Conservation (phyloP, 202 grass and related monocot genomes). For the Dendrocalamus latiflorus region DNA sequence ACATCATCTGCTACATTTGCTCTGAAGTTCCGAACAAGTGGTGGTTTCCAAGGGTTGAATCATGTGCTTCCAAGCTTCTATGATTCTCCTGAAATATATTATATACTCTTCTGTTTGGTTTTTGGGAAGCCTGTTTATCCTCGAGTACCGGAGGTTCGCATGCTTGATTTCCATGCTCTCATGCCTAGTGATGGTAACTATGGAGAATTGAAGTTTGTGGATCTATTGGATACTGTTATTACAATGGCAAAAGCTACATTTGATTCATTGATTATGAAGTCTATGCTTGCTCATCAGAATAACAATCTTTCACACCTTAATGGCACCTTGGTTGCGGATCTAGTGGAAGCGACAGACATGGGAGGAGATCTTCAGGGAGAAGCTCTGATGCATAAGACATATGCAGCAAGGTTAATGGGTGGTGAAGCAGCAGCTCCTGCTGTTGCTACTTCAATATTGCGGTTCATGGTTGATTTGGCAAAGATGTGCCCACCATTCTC, state of each 20-base stretch:
- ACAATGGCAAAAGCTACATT: slow-evolving; percentile 94
- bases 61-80: slow-evolving; percentile 88
- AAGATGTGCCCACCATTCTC: slow-evolving; percentile 91
- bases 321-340: slow-evolving; percentile 75
- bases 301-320: slow-evolving; percentile 84
- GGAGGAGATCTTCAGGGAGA: slow-evolving; percentile 92
- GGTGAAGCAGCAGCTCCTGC: slow-evolving; percentile 90
- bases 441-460: slow-evolving; percentile 84
- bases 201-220: slow-evolving; percentile 90
- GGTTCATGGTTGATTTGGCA: slow-evolving; percentile 96
- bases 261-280: slow-evolving; percentile 78
- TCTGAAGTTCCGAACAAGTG: slow-evolving; percentile 71
- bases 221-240: slow-evolving; percentile 88
- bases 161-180: slow-evolving; percentile 97
- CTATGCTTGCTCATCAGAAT: slow-evolving; percentile 97
- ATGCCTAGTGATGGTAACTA: slow-evolving; percentile 97
- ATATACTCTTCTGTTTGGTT: slow-evolving; percentile 96
- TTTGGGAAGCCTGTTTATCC: slow-evolving; percentile 96
- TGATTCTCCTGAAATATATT: slow-evolving; percentile 99
- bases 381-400: slow-evolving; percentile 98
- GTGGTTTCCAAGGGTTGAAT: slow-evolving; percentile 81
- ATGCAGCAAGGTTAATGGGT: slow-evolving; percentile 95
- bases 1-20: slow-evolving; percentile 81
- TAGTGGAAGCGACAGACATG: slow-evolving; percentile 75
- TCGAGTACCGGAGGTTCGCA: slow-evolving; percentile 93